phyloP scores from a whole-genome alignment of 2,329 filamentous ascomycete species.

The Neocatenulostroma microsporum region DNA sequence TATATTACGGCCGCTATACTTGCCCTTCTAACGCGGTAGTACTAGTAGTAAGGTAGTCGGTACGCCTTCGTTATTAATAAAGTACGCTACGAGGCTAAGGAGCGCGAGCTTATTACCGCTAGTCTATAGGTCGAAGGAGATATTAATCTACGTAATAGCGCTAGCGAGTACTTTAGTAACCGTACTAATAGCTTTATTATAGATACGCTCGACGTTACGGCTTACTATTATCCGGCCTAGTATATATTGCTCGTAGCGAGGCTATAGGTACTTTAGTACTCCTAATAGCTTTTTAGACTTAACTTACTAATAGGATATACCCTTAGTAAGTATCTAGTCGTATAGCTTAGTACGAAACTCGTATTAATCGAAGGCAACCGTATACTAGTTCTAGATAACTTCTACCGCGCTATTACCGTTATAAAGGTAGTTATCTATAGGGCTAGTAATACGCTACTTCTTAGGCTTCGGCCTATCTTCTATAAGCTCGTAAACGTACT shows the following conservation, averaged over 20 bases:
- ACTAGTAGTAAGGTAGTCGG: slow-evolving; percentile 8
- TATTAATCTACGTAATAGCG: slow-evolving; percentile 5
- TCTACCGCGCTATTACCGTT: too few relatives aligned
- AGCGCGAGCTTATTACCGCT: slow-evolving; percentile 12
- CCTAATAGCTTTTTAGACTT: slow-evolving; percentile 1
- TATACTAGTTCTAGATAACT: background rate
- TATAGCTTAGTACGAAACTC: slow-evolving; percentile 4
- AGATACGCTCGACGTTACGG: slow-evolving; percentile 4
- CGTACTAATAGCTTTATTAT: slow-evolving; percentile 2
- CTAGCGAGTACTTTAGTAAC: slow-evolving; percentile 3
- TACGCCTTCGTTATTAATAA: slow-evolving; percentile 8
- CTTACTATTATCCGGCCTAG: slow-evolving; percentile 4
- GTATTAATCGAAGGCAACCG: slow-evolving; percentile 1
- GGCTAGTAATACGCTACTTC: too few relatives aligned
- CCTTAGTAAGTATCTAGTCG: slow-evolving; percentile 1
- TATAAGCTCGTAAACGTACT: too few relatives aligned
- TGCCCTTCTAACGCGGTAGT: slow-evolving; percentile 8
- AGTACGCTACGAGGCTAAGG: slow-evolving; percentile 12
- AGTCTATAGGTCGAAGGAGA: slow-evolving; percentile 19
- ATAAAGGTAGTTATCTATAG: too few relatives aligned
- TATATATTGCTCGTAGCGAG: slow-evolving; percentile 5
- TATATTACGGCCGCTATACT: slow-evolving; percentile 8
- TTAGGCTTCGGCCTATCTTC: too few relatives aligned
- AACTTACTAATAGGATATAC: background rate
- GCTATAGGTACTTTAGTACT: slow-evolving; percentile 6